Evolutionary conservation across 2,329 filamentous ascomycete species (phyloP), one percentile per base, ranked within the genome.

Genomic region (Diaporthe vexans): DNA sequence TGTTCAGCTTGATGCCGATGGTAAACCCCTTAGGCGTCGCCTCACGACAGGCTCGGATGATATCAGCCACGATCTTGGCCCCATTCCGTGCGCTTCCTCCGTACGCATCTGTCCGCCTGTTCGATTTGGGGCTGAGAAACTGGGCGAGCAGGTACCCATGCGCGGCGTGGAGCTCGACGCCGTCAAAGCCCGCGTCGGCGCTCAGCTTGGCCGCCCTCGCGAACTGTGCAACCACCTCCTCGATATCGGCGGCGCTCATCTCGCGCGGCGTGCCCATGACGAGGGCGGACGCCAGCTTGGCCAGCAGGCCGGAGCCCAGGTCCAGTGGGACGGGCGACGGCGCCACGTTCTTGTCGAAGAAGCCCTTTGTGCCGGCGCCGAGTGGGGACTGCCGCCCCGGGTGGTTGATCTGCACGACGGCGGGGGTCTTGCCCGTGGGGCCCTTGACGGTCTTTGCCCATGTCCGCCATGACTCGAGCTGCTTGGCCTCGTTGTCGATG

Each of bases 361-460:
- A 82, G 33, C 89, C 88, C 11, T 76, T 73, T 3, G 63, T 75
- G 3, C 80, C 79, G 1, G 78, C 75, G 2, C 79, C 78, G 24
- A 76, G 26, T 0, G 77, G 76, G 29, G 79, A 79, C 79, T 93
- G 91, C 0, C 91, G 85, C 17, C 92, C 91, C 0, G 91, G 90
- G 79, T 93, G 91, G 74, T 85, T 88, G 74, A 93, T 84, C 79
- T 93, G 91, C 4, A 84, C 88, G 17, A 93, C 82, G n/a, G 91
- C 84, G 19, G 92, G 83, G 61, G 84, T 87, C 26, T 88, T 89
- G 46, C 79, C 76, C 13, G 78, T 77, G 21, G 77, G 75, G 17
- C 79, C 77, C 81, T 90, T 92, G 21, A 84, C 91, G 0, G 83
- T 84, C 40, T 90, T 86, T 73, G 78, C 79, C 78, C 84, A 86